These are phyloP conservation scores for Mycena sanguinolenta DNA, from an alignment of 768 basidiomycete species.

Conservation along the genomic window DNA sequence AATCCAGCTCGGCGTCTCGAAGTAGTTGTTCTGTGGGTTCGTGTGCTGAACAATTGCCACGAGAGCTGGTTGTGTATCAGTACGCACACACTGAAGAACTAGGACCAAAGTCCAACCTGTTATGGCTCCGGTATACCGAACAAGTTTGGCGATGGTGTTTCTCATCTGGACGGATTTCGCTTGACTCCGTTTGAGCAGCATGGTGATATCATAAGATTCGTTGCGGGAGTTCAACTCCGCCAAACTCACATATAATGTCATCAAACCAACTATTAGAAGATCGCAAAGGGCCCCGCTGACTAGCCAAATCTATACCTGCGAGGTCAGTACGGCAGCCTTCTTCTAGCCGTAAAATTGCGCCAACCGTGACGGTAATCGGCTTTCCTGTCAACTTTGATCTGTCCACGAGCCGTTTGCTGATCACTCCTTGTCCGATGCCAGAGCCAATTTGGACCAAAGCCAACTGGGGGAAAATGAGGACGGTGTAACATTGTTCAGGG, in stretches of 20 bases:
- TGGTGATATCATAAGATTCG: constrained; percentile 12
- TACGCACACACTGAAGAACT: neutral
- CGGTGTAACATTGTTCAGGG: neutral
- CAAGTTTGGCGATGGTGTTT: too few species aligned
- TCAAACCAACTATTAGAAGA: constrained; percentile 45
- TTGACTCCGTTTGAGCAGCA: constrained; percentile 31
- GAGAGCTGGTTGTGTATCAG: constrained; percentile 39
- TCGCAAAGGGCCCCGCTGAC: constrained; percentile 50
- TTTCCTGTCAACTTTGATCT: constrained; percentile 16
- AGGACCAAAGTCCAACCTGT: constrained; percentile 15
- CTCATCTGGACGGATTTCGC: neutral
- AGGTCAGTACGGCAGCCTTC: neutral
- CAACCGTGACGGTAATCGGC: constrained; percentile 27
- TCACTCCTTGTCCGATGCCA: constrained; percentile 26
- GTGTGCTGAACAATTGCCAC: constrained; percentile 47
- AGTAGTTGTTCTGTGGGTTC: constrained; percentile 37
- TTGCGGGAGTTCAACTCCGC: neutral
- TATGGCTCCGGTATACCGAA: constrained; percentile 52
- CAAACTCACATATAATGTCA: constrained; percentile 48
- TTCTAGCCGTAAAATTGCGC: neutral
- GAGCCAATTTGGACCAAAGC: constrained; percentile 21
- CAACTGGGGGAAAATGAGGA: constrained; percentile 25
- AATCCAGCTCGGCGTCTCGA: constrained; percentile 49
- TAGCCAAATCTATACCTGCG: constrained; percentile 46
- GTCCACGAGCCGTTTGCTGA: constrained; percentile 16